Evolutionary conservation across 768 basidiomycete genomes (phyloP).

Genomic region (Pulveroboletus sp.): DNA sequence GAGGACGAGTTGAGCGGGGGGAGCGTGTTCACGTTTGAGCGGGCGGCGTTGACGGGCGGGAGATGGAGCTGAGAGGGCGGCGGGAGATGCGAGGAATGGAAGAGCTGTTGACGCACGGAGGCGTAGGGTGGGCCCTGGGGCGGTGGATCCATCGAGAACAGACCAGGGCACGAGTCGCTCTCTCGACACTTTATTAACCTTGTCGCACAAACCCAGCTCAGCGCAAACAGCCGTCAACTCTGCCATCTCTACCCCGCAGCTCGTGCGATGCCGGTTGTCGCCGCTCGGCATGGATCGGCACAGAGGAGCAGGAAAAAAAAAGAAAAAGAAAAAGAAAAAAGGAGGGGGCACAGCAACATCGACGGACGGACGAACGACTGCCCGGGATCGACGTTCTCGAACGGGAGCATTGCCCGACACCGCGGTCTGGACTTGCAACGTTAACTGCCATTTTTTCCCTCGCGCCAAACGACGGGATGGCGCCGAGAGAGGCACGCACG

Average conservation of each 20-base stretch:
- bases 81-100: slow-evolving; percentile 42
- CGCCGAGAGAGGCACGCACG: slow-evolving; percentile 20
- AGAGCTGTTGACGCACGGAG: slow-evolving; percentile 33
- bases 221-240: slow-evolving; percentile 29
- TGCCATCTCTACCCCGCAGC: slow-evolving; percentile 1
- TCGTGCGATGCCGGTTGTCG: background rate
- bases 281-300: slow-evolving; percentile 4
- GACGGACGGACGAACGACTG: slow-evolving; percentile 10
- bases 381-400: slow-evolving; percentile 25
- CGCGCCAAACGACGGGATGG: slow-evolving; percentile 17
- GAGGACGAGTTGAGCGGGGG: slow-evolving; percentile 37
- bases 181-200: slow-evolving; percentile 23
- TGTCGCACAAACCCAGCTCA: slow-evolving; percentile 13
- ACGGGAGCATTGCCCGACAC: slow-evolving; percentile 16
- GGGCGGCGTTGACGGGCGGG: slow-evolving; percentile 33
- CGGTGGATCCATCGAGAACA: slow-evolving; percentile 24
- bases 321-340: background rate
- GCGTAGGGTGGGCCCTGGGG: slow-evolving; percentile 31
- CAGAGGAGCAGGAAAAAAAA: background rate
- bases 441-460: slow-evolving; percentile 15
- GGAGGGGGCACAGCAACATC: background rate
- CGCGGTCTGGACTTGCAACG: slow-evolving; percentile 24
- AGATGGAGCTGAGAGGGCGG: slow-evolving; percentile 43
- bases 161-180: slow-evolving; percentile 16
- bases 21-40: slow-evolving; percentile 38